Percentiles rank a stretch among this genome's conserved stretches.
Evolutionary conservation across 805 yeast species (phyloP).

Genomic region (Danielia reshetovae): DNA sequence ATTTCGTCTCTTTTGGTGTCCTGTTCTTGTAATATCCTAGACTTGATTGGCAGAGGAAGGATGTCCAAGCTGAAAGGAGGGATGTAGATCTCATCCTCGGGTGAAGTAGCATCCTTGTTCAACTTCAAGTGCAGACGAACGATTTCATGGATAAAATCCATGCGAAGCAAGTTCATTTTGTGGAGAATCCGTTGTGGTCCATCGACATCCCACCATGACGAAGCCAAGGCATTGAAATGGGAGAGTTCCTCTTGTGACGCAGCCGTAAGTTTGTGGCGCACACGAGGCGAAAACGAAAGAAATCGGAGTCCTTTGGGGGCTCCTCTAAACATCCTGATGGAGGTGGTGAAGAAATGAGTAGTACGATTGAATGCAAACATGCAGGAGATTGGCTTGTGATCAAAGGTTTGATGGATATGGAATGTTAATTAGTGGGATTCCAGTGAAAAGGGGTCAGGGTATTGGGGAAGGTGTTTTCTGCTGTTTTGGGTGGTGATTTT

Average conservation of each 20-base stretch:
- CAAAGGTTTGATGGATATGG: too few species aligned
- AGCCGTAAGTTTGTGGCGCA: constrained; percentile 24
- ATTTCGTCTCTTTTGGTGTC: constrained; percentile 41
- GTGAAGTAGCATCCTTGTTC: constrained; percentile 26
- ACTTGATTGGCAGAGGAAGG: constrained; percentile 54
- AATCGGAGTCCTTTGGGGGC: too few species aligned
- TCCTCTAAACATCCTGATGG: too few species aligned
- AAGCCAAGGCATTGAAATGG: constrained; percentile 83
- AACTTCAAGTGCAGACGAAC: constrained; percentile 43
- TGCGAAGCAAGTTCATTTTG: constrained; percentile 84
- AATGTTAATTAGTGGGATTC: too few species aligned
- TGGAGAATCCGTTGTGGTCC: constrained; percentile 94
- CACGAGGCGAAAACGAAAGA: neutral
- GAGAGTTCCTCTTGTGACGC: constrained; percentile 61
- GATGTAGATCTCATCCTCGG: constrained; percentile 52
- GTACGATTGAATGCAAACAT: too few species aligned
- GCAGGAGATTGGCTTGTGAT: too few species aligned
- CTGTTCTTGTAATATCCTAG: constrained; percentile 47
- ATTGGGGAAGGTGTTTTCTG: too few species aligned
- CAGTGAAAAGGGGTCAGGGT: too few species aligned
- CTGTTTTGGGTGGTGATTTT: too few species aligned
- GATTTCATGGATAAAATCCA: constrained; percentile 78
- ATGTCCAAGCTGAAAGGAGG: constrained; percentile 75
- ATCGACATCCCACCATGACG: constrained; percentile 96
- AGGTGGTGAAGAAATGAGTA: too few species aligned